Conservation (phyloP, 2,329 filamentous ascomycete species). For the Cryphonectria radicalis region DNA sequence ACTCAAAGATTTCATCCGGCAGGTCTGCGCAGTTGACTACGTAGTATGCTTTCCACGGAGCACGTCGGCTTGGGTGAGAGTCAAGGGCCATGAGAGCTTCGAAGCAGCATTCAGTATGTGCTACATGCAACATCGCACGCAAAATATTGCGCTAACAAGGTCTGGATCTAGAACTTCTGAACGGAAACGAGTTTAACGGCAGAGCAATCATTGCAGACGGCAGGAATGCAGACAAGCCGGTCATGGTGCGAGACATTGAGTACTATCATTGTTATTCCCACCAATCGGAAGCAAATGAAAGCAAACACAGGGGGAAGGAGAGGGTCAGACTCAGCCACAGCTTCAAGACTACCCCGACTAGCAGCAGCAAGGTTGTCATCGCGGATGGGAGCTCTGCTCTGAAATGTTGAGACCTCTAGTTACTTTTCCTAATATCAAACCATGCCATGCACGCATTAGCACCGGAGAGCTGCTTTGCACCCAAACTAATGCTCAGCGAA, state of each 20-base stretch:
- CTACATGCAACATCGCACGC: conserved; percentile 6
- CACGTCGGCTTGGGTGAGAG: conserved; percentile 54
- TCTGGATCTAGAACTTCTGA: conserved; percentile 41
- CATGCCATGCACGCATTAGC: too few relatives aligned
- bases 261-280: too few relatives aligned
- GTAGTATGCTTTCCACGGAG: conserved; percentile 53
- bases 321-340: too few relatives aligned
- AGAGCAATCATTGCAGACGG: conserved; percentile 48
- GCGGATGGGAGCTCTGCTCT: too few relatives aligned
- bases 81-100: conserved; percentile 52
- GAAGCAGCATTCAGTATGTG: conserved; percentile 49
- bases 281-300: too few relatives aligned
- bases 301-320: too few relatives aligned
- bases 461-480: too few relatives aligned
- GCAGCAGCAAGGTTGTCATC: too few relatives aligned
- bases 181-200: conserved; percentile 47
- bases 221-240: conserved; percentile 46
- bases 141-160: conserved; percentile 30
- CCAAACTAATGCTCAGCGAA: too few relatives aligned
- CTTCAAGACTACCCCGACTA: too few relatives aligned
- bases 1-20: conserved; percentile 52
- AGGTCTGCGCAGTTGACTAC: conserved; percentile 49
- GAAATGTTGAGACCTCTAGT: too few relatives aligned
- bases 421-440: too few relatives aligned
- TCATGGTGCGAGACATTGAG: conserved; percentile 44